These are phyloP conservation scores for Gossypium longicalyx DNA, from an alignment of 345 rosid species.

Conservation along the genomic window DNA sequence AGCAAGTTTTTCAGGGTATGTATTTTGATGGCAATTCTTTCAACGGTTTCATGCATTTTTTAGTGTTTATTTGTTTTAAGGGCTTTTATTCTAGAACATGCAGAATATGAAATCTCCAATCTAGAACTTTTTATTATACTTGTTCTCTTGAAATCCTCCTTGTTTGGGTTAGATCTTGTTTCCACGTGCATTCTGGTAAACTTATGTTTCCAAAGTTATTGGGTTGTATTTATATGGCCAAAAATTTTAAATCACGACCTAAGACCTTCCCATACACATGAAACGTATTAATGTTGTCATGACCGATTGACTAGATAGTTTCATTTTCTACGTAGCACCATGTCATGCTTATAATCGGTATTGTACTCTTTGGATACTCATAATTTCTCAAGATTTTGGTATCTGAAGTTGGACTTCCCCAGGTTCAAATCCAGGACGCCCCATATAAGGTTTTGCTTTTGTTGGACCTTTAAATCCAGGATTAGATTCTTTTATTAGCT, in stretches of 20 bases:
- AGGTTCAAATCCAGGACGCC: no score
- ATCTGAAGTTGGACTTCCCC: no score
- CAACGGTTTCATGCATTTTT: background rate
- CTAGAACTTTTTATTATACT: background rate
- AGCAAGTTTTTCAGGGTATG: slow-evolving; percentile 54
- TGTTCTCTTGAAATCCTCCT: background rate
- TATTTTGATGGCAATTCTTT: slow-evolving; percentile 5
- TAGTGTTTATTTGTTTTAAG: background rate
- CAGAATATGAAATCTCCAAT: background rate
- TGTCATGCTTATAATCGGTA: background rate
- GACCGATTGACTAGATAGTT: background rate
- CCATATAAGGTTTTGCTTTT: background rate
- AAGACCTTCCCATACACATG: background rate
- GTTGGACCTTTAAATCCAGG: background rate
- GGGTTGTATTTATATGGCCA: background rate
- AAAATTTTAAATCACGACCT: no score
- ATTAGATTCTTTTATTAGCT: background rate
- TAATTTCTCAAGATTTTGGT: background rate
- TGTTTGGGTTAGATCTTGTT: background rate
- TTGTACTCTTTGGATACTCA: background rate
- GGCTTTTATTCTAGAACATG: slow-evolving; percentile 1
- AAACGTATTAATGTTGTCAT: background rate
- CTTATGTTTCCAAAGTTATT: background rate
- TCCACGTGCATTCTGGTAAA: background rate
- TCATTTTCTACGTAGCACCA: background rate